Percentiles rank a stretch among this genome's conserved stretches.
Evolutionary conservation across 345 rosid species (phyloP).

Genomic region (Trapa incisa): DNA sequence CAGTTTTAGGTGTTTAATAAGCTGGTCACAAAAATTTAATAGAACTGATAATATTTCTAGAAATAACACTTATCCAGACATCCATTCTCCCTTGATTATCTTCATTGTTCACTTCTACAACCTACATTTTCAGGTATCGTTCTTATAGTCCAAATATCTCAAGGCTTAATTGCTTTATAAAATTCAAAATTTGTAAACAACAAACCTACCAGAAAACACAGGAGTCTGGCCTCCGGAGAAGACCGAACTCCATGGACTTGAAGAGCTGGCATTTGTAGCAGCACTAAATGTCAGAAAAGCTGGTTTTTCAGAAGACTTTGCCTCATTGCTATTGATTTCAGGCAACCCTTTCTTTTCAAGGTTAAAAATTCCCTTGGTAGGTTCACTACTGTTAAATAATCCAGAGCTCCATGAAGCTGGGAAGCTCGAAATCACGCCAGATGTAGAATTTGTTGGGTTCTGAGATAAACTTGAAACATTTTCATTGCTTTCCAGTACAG

Average conservation of each 20-base stretch:
- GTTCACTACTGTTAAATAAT: slow-evolving; percentile 18
- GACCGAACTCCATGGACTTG: slow-evolving; percentile 19
- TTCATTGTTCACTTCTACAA: not conserved
- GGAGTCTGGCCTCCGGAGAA: slow-evolving; percentile 29
- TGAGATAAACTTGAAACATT: slow-evolving; percentile 22
- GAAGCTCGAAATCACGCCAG: slow-evolving; percentile 14
- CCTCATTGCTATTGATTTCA: slow-evolving; percentile 5
- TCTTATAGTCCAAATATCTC: not conserved
- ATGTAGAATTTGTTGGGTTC: slow-evolving; percentile 24
- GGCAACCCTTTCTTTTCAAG: slow-evolving; percentile 4
- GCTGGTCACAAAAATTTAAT: too few species aligned
- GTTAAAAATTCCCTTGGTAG: slow-evolving; percentile 7
- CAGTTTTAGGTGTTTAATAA: too few species aligned
- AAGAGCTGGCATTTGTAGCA: slow-evolving; percentile 17
- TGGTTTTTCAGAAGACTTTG: slow-evolving; percentile 10
- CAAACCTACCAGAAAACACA: slow-evolving; percentile 30
- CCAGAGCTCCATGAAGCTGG: slow-evolving; percentile 30
- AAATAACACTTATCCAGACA: not conserved
- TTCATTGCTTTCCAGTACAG: slow-evolving; percentile 26
- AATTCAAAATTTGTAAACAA: not conserved
- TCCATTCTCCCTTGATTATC: not conserved
- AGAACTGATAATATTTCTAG: too few species aligned
- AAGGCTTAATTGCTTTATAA: not conserved
- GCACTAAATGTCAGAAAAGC: slow-evolving; percentile 9
- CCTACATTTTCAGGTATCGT: not conserved